Evolutionary conservation across 257 asterid species (phyloP).

Genomic region (Dorcoceras hygrometricum): DNA sequence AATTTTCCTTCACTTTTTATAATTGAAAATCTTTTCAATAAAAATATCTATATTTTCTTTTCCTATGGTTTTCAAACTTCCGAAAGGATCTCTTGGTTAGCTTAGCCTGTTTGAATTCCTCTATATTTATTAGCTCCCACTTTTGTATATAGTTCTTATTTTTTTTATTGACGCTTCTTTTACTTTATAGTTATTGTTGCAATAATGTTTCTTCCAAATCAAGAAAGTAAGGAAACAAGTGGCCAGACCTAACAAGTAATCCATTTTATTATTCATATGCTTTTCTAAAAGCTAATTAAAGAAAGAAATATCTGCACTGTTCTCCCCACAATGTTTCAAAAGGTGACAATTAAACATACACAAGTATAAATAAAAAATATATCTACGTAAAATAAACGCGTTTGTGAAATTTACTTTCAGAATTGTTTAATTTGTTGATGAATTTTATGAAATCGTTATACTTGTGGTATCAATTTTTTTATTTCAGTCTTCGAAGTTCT

Average conservation of each 20-base stretch:
- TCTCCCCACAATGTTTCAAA: constrained; percentile 20
- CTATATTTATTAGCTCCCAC: background rate
- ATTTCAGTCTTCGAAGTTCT: no score
- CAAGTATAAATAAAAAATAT: background rate
- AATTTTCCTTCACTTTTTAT: background rate
- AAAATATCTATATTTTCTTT: no score
- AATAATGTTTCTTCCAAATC: constrained; percentile 39
- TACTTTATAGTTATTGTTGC: constrained; percentile 4
- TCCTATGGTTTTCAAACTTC: background rate
- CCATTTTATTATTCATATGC: constrained; percentile 36
- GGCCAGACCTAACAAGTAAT: constrained; percentile 28
- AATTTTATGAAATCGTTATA: no score
- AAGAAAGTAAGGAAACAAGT: constrained; percentile 40
- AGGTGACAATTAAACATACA: constrained; percentile 11
- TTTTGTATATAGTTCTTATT: background rate
- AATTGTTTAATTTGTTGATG: no score
- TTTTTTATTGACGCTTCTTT: background rate
- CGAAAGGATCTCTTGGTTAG: background rate
- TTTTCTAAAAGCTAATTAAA: constrained; percentile 34
- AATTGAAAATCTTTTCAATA: no score
- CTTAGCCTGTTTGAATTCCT: background rate
- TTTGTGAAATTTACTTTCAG: no score
- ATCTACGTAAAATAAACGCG: no score
- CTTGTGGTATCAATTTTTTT: no score
- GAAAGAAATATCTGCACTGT: constrained; percentile 30